phyloP scores from a whole-genome alignment of 805 yeast species.

The Clavispora santaluciae region DNA sequence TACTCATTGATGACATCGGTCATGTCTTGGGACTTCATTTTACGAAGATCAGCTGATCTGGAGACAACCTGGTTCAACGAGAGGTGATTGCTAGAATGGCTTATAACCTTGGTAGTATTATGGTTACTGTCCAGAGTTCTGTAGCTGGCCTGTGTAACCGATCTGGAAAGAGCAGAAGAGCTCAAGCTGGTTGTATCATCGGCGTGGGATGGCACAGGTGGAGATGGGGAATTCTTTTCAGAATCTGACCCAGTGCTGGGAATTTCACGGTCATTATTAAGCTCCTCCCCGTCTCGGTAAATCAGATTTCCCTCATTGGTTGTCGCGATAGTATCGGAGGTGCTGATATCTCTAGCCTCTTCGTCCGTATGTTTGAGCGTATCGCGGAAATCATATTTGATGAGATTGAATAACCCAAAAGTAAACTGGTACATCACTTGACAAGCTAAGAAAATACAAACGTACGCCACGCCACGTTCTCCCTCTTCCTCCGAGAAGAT shows the following conservation, averaged over 20 bases:
- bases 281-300: neutral
- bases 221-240: neutral
- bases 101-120: too few species aligned
- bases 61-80: conserved; percentile 13
- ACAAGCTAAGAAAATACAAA: conserved; percentile 68
- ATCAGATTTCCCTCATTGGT: neutral
- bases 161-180: neutral
- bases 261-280: neutral
- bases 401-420: conserved; percentile 65
- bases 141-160: neutral
- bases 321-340: neutral
- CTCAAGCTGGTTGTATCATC: neutral
- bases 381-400: conserved; percentile 64
- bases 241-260: neutral
- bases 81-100: conserved; percentile 1
- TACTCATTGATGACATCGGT: conserved; percentile 39
- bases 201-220: neutral
- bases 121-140: neutral
- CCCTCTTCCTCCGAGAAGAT: conserved; percentile 56
- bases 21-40: conserved; percentile 30
- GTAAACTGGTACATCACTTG: conserved; percentile 69
- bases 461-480: conserved; percentile 75
- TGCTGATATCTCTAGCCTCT: conserved; percentile 2
- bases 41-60: conserved; percentile 22
- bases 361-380: conserved; percentile 12